phyloP scores from a whole-genome alignment of 805 yeast genomes.

The Pichia kluyveri region DNA sequence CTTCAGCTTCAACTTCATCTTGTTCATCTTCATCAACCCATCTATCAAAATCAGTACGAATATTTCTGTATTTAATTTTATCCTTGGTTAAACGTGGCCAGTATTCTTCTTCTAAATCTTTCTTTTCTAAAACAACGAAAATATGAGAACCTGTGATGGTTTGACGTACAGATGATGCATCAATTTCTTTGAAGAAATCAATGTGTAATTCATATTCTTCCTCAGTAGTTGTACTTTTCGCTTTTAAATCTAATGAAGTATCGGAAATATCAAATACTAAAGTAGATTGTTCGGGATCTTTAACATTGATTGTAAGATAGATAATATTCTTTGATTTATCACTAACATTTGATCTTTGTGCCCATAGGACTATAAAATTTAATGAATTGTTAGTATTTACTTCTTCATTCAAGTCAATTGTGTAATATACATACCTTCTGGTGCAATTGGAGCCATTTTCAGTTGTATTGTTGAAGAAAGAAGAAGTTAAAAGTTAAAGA shows the following conservation, averaged over 20 bases:
- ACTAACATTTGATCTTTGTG: constrained; percentile 81
- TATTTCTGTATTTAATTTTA: constrained; percentile 66
- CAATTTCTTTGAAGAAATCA: constrained; percentile 72
- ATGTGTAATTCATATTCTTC: constrained; percentile 49
- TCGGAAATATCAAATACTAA: constrained; percentile 47
- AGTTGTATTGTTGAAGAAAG: background rate
- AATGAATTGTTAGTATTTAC: constrained; percentile 1
- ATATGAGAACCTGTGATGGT: constrained; percentile 56
- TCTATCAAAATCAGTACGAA: constrained; percentile 91
- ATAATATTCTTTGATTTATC: constrained; percentile 68
- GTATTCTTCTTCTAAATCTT: constrained; percentile 57
- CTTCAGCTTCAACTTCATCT: constrained; percentile 50
- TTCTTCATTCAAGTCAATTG: background rate
- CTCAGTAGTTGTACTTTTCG: constrained; percentile 38
- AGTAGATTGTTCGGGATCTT: constrained; percentile 42
- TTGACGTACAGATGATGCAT: constrained; percentile 51
- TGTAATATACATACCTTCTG: constrained; percentile 24
- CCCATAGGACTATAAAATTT: constrained; percentile 63
- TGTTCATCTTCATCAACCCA: constrained; percentile 99
- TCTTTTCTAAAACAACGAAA: constrained; percentile 61
- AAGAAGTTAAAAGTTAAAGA: background rate
- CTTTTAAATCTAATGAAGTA: constrained; percentile 42
- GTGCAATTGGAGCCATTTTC: constrained; percentile 20
- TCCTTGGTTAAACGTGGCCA: constrained; percentile 96
- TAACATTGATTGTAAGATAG: constrained; percentile 62